Evolutionary conservation across 805 yeast genomes (phyloP).

Genomic region (Sugiyamaella qingdaonensis): DNA sequence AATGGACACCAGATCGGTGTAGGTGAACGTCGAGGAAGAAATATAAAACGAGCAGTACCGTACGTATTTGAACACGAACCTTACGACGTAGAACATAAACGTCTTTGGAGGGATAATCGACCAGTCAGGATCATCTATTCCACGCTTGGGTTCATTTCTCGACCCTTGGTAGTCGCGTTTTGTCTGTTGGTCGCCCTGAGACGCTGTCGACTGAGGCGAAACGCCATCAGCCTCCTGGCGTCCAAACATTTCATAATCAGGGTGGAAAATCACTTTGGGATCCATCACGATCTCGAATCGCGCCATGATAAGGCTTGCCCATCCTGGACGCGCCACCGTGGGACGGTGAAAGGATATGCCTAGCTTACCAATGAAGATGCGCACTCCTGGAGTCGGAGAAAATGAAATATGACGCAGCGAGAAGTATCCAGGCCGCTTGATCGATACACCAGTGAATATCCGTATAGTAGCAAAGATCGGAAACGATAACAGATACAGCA

Average conservation of each 20-base stretch:
- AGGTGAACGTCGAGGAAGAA: constrained; percentile 25
- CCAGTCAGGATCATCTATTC: constrained; percentile 19
- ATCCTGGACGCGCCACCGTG: constrained; percentile 39
- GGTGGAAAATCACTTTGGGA: constrained; percentile 19
- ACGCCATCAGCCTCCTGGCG: constrained; percentile 6
- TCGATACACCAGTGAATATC: constrained; percentile 38
- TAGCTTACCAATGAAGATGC: constrained; percentile 32
- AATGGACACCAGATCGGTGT: constrained; percentile 25
- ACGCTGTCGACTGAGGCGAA: background rate
- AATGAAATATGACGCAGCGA: constrained; percentile 35
- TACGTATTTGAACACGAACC: constrained; percentile 19
- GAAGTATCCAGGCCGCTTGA: constrained; percentile 40
- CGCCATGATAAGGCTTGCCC: constrained; percentile 32
- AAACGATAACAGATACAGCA: constrained; percentile 32
- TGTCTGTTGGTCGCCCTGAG: background rate
- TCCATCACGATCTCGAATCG: constrained; percentile 33
- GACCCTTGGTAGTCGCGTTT: background rate
- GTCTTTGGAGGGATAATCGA: constrained; percentile 24
- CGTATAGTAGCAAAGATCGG: constrained; percentile 37
- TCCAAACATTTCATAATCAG: constrained; percentile 10
- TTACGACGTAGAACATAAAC: constrained; percentile 17
- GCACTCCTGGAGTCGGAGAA: constrained; percentile 33
- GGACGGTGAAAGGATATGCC: constrained; percentile 38
- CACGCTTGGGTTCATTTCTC: background rate
- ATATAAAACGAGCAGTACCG: constrained; percentile 29